Base-by-base conservation (phyloP, 306 rosid species). In the Pyrus bretschneideri region DNA sequence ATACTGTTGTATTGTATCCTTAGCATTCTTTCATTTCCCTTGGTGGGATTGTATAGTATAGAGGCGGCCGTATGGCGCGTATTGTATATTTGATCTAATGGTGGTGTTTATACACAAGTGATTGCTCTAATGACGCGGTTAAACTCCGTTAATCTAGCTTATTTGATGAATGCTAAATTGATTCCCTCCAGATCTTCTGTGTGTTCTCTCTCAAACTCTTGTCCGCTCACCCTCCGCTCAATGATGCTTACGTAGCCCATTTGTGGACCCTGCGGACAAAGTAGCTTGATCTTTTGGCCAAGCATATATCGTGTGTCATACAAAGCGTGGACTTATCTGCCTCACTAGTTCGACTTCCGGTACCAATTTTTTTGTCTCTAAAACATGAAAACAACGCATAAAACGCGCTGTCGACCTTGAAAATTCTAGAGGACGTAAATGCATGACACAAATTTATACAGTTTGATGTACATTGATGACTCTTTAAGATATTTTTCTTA, bases 21-120 rank as follows among this genome's bases (percentile, higher is more conserved):
- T 73, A 38, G 55, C 58, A 73, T 40, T 60, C 77, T 60, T 60
- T 60, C 44, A 73, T 63, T 73, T 73, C 27, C 68, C 29, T 17
- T 23, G 44, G 59, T 27, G 18, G 27, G 77, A 38, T 55, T 73
- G 49, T 66, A 35, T 9, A 6, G 42, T 17, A 31, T 31, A 31
- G 69, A 64, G 42, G 69, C 9, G 65, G 65, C 17, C 2, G 25
- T 4, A 40, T 40, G 40, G 40, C 17, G 46, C 21, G 23, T 9
- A 25, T 59, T 38, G 68, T 18, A 44, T 59, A 38, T 2, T 38
- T 42, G 57, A 1, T 38, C 42, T 7, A 38, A 38, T 38, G 42
- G 42, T 38, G 42, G 42, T 38, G 42, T 38, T 72, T 15, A 21
- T 38, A 35, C 22, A 8, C 13, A 9, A 63, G 12, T 31, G 13